These are phyloP conservation scores for Lentinula guzmanii DNA, from an alignment of 768 basidiomycete species.

Conservation along the genomic window DNA sequence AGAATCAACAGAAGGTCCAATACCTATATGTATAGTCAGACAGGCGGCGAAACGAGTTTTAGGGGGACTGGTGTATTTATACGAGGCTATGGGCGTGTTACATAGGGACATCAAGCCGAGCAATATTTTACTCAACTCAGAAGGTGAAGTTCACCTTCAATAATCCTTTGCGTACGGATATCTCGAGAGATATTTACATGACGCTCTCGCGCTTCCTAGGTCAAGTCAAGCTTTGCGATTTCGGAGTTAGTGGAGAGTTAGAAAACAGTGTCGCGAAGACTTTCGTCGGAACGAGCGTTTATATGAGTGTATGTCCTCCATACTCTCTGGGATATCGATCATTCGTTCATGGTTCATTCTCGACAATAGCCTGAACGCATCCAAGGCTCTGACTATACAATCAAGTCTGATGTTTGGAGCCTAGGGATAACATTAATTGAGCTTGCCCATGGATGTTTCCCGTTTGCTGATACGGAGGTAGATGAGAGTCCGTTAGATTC, in stretches of 20 bases:
- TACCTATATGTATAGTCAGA: slow-evolving; percentile 88
- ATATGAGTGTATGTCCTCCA: slow-evolving; percentile 78
- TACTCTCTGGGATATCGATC: slow-evolving; percentile 22
- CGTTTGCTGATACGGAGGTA: slow-evolving; percentile 67
- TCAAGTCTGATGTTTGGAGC: slow-evolving; percentile 99
- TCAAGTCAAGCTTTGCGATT: slow-evolving; percentile 95
- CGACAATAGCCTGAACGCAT: slow-evolving; percentile 90
- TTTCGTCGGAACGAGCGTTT: slow-evolving; percentile 97
- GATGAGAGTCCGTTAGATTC: background rate
- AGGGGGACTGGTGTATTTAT: slow-evolving; percentile 92
- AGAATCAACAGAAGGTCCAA: slow-evolving; percentile 52
- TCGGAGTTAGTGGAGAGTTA: slow-evolving; percentile 96
- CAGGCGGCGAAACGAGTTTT: slow-evolving; percentile 91
- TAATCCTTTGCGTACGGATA: background rate
- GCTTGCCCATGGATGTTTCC: slow-evolving; percentile 96
- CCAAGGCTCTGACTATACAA: slow-evolving; percentile 96
- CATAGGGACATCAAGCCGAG: slow-evolving; percentile 74
- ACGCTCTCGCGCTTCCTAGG: background rate
- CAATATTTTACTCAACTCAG: slow-evolving; percentile 92
- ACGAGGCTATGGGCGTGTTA: slow-evolving; percentile 95
- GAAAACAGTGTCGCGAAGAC: slow-evolving; percentile 99
- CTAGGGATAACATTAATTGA: slow-evolving; percentile 96
- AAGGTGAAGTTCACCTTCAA: slow-evolving; percentile 47
- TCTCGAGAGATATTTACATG: background rate
- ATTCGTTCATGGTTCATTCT: slow-evolving; percentile 2